These are phyloP conservation scores for Viridothelium virens DNA, from an alignment of 495 filamentous ascomycete species.

Conservation along the genomic window DNA sequence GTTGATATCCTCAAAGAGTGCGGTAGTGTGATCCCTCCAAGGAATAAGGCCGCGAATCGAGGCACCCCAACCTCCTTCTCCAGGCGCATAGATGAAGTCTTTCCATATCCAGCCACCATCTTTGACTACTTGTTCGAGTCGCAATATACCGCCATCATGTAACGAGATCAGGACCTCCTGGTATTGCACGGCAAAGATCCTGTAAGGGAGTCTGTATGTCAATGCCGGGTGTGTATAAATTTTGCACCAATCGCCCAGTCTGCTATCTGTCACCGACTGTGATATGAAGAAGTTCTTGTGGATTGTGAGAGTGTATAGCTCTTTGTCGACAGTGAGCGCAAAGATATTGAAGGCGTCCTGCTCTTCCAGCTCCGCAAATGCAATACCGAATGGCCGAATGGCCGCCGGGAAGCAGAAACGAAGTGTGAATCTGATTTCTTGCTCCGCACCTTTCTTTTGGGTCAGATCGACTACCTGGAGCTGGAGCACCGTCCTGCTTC, in stretches of 20 bases:
- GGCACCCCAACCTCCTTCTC: conserved; percentile 64
- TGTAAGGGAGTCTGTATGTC: conserved; percentile 69
- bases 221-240: conserved; percentile 61
- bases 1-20: conserved; percentile 56
- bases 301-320: conserved; percentile 67
- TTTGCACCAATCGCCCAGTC: conserved; percentile 69
- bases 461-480: conserved; percentile 75
- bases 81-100: conserved; percentile 60
- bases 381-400: conserved; percentile 67
- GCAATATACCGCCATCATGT: conserved; percentile 73
- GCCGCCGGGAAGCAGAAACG: conserved; percentile 67
- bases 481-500: conserved; percentile 71
- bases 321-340: conserved; percentile 66
- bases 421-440: conserved; percentile 50
- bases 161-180: conserved; percentile 71
- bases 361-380: conserved; percentile 68
- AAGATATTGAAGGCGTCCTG: conserved; percentile 73
- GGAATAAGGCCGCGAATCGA: conserved; percentile 63
- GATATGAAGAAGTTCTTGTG: conserved; percentile 73
- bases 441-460: conserved; percentile 47
- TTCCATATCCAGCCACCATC: conserved; percentile 67
- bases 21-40: conserved; percentile 57
- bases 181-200: conserved; percentile 63
- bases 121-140: conserved; percentile 56
- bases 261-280: conserved; percentile 56